These are phyloP conservation scores for Pholiota molesta DNA, from an alignment of 768 basidiomycete species.

Conservation along the genomic window DNA sequence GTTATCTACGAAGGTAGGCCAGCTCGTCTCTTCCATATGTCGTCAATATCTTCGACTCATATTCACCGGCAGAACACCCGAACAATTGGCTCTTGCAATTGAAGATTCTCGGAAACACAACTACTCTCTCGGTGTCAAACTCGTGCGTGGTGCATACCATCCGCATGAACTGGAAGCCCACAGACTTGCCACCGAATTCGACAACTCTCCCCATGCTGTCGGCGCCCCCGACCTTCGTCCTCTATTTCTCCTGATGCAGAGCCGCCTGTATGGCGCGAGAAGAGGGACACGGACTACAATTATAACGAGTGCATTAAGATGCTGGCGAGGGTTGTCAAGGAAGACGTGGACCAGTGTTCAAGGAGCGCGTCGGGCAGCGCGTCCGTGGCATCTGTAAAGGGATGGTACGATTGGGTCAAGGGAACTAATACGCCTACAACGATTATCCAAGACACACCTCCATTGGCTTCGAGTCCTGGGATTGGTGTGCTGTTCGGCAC, in stretches of 20 bases:
- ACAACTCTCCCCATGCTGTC: not conserved
- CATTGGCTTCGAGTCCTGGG: conserved; percentile 9
- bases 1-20: conserved; percentile 75
- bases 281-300: conserved; percentile 72
- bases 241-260: conserved; percentile 60
- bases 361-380: not conserved
- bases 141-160: conserved; percentile 94
- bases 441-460: not conserved
- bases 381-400: not conserved
- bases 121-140: conserved; percentile 86
- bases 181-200: conserved; percentile 19
- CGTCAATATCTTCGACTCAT: not conserved
- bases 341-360: conserved; percentile 42
- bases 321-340: conserved; percentile 58
- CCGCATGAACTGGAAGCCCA: conserved; percentile 68
- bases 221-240: conserved; percentile 22
- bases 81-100: conserved; percentile 67
- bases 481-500: conserved; percentile 85
- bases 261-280: conserved; percentile 72
- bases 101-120: conserved; percentile 63
- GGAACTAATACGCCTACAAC: not conserved
- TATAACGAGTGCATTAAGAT: conserved; percentile 66
- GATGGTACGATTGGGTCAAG: conserved; percentile 12
- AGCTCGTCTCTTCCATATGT: not conserved
- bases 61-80: conserved; percentile 54